Conservation (phyloP, 1,284 basidiomycete species). For the Sporisorium reilianum region DNA sequence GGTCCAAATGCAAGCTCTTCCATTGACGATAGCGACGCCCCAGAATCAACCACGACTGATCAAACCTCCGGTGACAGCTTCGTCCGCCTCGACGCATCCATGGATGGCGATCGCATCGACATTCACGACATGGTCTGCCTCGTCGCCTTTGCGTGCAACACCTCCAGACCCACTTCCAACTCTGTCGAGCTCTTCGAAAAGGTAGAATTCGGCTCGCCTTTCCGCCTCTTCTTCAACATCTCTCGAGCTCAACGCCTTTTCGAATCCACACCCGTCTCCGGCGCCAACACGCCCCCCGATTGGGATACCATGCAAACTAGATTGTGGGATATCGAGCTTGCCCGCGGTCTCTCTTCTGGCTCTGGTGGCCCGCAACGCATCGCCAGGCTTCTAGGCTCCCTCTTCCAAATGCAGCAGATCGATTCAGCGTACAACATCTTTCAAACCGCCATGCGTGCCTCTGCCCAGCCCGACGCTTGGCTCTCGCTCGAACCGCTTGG, state of each 20-base stretch:
- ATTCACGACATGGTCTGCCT: conserved; percentile 52
- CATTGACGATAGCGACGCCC: neutral
- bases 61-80: conserved; percentile 12
- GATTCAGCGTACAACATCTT: conserved; percentile 37
- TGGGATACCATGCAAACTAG: conserved; percentile 15
- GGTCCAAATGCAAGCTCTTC: neutral
- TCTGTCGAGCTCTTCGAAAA: conserved; percentile 42
- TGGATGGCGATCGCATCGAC: conserved; percentile 22
- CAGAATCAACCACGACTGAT: neutral
- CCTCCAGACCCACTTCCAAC: conserved; percentile 3
- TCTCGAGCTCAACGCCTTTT: conserved; percentile 31
- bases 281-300: neutral
- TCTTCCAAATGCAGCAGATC: conserved; percentile 40
- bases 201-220: conserved; percentile 54
- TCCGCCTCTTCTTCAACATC: conserved; percentile 51
- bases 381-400: conserved; percentile 53
- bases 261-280: neutral
- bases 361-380: conserved; percentile 53
- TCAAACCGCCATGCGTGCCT: conserved; percentile 43
- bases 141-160: conserved; percentile 31
- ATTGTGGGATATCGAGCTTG: conserved; percentile 44
- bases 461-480: conserved; percentile 21
- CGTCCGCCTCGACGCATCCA: conserved; percentile 25
- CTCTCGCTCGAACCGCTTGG: conserved; percentile 6
- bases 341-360: conserved; percentile 52